Evolutionary conservation across 768 basidiomycete genomes (phyloP), one percentile per base, ranked within the genome.

Genomic region (Boletus vinaceobasis): DNA sequence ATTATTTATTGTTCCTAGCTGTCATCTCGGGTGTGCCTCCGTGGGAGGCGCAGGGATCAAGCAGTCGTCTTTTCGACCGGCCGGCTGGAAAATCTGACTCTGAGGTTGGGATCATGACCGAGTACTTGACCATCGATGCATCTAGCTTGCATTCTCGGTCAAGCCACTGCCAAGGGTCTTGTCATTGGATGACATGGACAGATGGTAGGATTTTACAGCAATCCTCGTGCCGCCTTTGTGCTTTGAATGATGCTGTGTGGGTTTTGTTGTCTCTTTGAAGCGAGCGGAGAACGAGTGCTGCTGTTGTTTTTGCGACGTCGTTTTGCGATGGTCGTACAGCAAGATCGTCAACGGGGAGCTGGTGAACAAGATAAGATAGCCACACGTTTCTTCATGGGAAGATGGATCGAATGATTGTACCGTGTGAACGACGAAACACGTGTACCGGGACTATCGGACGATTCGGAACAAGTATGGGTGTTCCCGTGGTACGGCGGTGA

Each of bases 111-210:
- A 21, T 38, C 21, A 31, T n/a, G 40, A 17, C 11, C 19, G 13
- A 27, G 15, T 19, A n/a, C 43, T 45, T 23, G 56, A 50, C 32
- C 43, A 58, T 33, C 36, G 19, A 50, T 27, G 27, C n/a, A 23
- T 45, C 33, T n/a, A 33, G 15, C 37, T 45, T 46, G 58, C 50
- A 14, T 27, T 27, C 37, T 11, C 26, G n/a, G 53, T 56, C 58
- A 39, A 45, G 55, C 40, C 50, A 48, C 43, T 39, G 45, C 17
- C 49, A 36, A 51, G 55, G 45, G 37, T 37, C n/a, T 45, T 62
- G 61, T 59, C 60, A 11, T 26, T 14, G 31, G 37, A 5, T 44
- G 50, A 52, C 56, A 27, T 29, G 38, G 21, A 29, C 54, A 50
- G 48, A 15, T 32, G 19, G 13, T 31, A 23, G 35, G n/a, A 19